These are phyloP conservation scores for Termitomyces titanicus DNA, from an alignment of 768 basidiomycete genomes.

Conservation along the genomic window DNA sequence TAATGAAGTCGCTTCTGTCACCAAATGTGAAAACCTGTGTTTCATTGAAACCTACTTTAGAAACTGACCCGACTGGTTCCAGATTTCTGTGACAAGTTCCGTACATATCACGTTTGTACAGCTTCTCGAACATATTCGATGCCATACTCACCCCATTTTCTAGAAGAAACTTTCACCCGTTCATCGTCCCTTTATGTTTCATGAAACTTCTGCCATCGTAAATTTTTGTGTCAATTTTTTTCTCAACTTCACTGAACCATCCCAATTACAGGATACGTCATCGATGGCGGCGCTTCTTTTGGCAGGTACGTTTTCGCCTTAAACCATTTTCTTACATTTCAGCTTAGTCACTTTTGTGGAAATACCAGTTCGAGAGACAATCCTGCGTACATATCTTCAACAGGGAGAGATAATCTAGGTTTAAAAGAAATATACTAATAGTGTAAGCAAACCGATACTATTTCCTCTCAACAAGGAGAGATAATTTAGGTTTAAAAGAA, in stretches of 20 bases:
- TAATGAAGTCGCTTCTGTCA: slow-evolving; percentile 57
- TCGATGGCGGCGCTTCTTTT: slow-evolving; percentile 36
- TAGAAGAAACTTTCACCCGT: slow-evolving; percentile 57
- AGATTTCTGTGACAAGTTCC: slow-evolving; percentile 75
- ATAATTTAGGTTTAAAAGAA: slow-evolving; percentile 12
- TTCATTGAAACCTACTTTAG: not conserved
- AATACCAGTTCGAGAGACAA: slow-evolving; percentile 33
- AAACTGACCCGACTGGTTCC: not conserved
- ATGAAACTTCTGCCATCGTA: slow-evolving; percentile 71
- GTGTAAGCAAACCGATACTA: no score
- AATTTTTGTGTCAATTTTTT: slow-evolving; percentile 19
- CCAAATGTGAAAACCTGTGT: slow-evolving; percentile 43
- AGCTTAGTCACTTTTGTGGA: not conserved
- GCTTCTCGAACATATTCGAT: not conserved
- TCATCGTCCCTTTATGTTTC: slow-evolving; percentile 58
- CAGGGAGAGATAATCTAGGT: slow-evolving; percentile 21
- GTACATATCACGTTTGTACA: slow-evolving; percentile 51
- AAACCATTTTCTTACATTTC: not conserved
- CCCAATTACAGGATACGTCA: slow-evolving; percentile 33
- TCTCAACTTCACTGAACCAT: not conserved
- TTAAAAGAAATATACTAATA: not conserved
- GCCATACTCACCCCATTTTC: not conserved
- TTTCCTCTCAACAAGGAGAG: slow-evolving; percentile 25
- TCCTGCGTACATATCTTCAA: slow-evolving; percentile 36
- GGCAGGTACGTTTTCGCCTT: slow-evolving; percentile 22